Evolutionary conservation across 2,329 filamentous ascomycete genomes (phyloP), one percentile per base, ranked within the genome.

Genomic region (Coniochaeta sp.): DNA sequence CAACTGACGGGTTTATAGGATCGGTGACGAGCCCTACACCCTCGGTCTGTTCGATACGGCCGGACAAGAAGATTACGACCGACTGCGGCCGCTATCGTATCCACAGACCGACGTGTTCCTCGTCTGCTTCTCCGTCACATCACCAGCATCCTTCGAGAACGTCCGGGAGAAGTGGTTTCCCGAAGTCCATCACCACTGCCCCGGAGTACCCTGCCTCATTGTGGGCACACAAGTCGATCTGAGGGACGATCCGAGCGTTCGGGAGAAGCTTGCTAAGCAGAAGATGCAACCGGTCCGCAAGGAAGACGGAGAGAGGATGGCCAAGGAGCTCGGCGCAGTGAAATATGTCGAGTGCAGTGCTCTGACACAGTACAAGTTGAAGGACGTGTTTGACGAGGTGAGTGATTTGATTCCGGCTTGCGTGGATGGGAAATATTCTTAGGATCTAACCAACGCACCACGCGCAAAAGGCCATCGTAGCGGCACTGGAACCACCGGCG

Each of bases 331-430:
- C n/a, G 92, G 92, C 63, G 95, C 95, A 5, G 91, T 99, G 69
- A 98, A 97, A 81, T 99, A 99, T 70, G 95, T 98, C 65, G 95
- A 99, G 79, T 99, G 95, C 81, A 97, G 93, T 73, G 95, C 95
- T 61, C 79, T 99, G 75, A 98, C 95, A 64, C 95, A 99, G 80
- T 97, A 93, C 80, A 97, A 97, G 79, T 80, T 99, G 66, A 99
- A 99, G 83, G 95, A 98, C 72, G 95, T 99, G 19, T 99, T 99
- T 77, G 95, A 99, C 71, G 95, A 98, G 89, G 93, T 96, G 83
- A 68, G 84, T 57, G n/a, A n/a, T n/a, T n/a, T n/a, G n/a, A 26
- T 47, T 22, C 42, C 14, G 19, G 19, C 5, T 26, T 17, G 19
- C 26, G 3, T 38, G 57, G 55, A 36, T 32, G 32, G 38, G 50